Evolutionary conservation across 495 filamentous ascomycete genomes (phyloP), one percentile per base, ranked within the genome.

Genomic region (Annulohypoxylon bovei): DNA sequence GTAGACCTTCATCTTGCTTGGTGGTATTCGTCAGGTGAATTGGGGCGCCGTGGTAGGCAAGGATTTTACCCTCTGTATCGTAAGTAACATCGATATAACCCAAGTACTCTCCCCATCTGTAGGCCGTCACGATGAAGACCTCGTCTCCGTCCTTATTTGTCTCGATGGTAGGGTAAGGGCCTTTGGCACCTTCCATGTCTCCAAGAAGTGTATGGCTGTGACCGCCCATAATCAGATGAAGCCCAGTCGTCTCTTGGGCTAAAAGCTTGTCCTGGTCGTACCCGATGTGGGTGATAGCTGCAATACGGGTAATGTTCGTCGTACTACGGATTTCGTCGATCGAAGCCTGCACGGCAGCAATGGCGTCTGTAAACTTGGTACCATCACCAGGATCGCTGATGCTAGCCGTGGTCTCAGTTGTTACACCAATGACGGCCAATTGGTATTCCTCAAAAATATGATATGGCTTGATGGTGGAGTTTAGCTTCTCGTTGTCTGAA

Each of bases 201-300:
- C 86, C 87, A 9, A 89, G 78, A 1, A 81, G 81, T n/a, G 86
- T 88, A 72, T 89, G 86, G 46, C 80, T 84, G 77, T 89, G 87
- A 39, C 86, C 86, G 11, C 86, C 84, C 75, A 87, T 84, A 77
- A 89, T 88, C 18, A 88, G 79, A 20, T 86, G 76, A 25, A 89
- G 78, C 1, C 85, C 86, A 18, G 78, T 79, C 0, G 83, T 86
- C 39, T 81, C 73, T 40, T 76, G 71, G 11, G 87, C 86, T 18
- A 89, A 79, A 23, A 81, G 77, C 65, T 85, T 80, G 71, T 89
- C 86, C 42, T 85, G 79, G 7, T 85, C 82, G 72, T 87, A 88
- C 20, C 85, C 87, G 65, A 88, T 88, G 76, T 88, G 86, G 1
- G 86, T 89, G 42, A 89, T 78, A 20, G 86, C 84, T 0, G 81